Conservation (phyloP, 441 rosid genomes). For the Corymbia calophylla region DNA sequence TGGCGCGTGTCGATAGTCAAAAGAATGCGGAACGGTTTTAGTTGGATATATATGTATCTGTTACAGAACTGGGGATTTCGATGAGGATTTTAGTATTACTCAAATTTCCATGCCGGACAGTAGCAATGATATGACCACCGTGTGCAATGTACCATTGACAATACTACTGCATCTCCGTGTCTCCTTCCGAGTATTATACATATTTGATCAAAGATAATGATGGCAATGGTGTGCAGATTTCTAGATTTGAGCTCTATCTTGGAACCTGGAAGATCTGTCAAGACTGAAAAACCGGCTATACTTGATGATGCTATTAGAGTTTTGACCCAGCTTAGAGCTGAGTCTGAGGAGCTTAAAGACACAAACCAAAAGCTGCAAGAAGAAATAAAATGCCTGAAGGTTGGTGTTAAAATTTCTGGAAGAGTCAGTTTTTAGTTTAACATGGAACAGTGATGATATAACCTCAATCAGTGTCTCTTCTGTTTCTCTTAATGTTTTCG, state of each 20-base stretch:
- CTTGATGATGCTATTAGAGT: slow-evolving; percentile 81
- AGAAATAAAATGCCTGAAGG: slow-evolving; percentile 81
- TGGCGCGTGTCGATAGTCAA: neutral
- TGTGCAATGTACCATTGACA: neutral
- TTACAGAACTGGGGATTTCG: neutral
- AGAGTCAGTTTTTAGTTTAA: neutral
- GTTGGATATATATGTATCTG: neutral
- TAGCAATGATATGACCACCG: neutral
- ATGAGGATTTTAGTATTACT: neutral
- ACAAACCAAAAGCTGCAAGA: slow-evolving; percentile 66
- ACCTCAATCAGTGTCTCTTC: neutral
- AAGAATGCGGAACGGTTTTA: neutral
- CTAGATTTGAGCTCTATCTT: slow-evolving; percentile 66
- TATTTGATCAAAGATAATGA: neutral
- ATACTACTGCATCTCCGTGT: neutral
- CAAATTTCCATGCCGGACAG: neutral
- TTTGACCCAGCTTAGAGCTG: slow-evolving; percentile 63
- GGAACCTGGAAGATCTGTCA: slow-evolving; percentile 73
- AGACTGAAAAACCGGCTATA: slow-evolving; percentile 72
- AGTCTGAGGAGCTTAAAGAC: slow-evolving; percentile 73
- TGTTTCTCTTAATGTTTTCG: neutral
- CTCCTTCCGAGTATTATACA: neutral
- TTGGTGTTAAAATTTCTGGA: slow-evolving; percentile 11
- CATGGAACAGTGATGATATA: neutral
- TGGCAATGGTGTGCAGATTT: slow-evolving; percentile 42